Conservation (phyloP, 2,329 filamentous ascomycete species). For the Sarocladium strictum region DNA sequence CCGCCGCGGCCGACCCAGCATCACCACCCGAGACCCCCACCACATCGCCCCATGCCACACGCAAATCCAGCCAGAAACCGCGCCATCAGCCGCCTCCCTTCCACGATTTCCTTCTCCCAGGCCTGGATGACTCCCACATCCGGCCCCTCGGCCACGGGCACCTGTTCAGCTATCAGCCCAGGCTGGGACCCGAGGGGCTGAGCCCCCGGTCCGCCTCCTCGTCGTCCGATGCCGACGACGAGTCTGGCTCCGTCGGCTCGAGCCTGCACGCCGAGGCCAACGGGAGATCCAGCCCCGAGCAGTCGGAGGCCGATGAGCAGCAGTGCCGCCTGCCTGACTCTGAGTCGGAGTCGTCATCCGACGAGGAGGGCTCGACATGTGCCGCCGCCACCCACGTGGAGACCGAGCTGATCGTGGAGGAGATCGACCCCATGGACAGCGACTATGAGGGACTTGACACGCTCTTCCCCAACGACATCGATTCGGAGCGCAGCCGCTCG, state of each 20-base stretch:
- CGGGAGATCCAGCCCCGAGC: conserved; percentile 9
- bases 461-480: conserved; percentile 39
- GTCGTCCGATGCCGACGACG: conserved; percentile 22
- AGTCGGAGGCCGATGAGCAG: background rate
- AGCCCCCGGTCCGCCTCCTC: conserved; percentile 30
- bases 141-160: conserved; percentile 35
- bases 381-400: background rate
- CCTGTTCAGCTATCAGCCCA: conserved; percentile 35
- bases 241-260: conserved; percentile 21
- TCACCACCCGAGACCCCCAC: conserved; percentile 44
- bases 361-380: background rate
- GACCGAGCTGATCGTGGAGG: conserved; percentile 35
- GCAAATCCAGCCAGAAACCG: conserved; percentile 26
- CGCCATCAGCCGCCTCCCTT: conserved; percentile 24
- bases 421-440: conserved; percentile 40
- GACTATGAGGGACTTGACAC: conserved; percentile 36
- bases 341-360: conserved; percentile 4
- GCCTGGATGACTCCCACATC: conserved; percentile 33
- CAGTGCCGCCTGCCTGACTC: conserved; percentile 5
- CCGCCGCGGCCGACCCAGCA: conserved; percentile 30
- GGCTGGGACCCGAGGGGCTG: conserved; percentile 26
- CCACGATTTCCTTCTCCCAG: conserved; percentile 22
- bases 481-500: conserved; percentile 37
- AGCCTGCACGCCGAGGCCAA: conserved; percentile 22
- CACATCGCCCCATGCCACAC: conserved; percentile 27